Evolutionary conservation across 129 eudicot genomes (phyloP), one percentile per base, ranked within the genome.

Genomic region (Artemisia tridentata): DNA sequence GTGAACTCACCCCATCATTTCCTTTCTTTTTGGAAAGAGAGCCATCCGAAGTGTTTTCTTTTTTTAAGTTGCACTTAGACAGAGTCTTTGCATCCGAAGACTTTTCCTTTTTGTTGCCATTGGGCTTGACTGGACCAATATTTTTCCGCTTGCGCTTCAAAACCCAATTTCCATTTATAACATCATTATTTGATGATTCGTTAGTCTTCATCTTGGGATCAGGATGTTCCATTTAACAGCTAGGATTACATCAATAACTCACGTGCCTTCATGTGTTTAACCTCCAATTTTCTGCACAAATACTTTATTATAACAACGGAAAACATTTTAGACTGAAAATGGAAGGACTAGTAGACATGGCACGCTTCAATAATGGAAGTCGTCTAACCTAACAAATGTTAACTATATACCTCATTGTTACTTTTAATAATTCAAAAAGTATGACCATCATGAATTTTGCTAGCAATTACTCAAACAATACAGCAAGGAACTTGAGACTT

Each of bases 81-180:
- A 75, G 74, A 48, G 82, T 65, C 60, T 71, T 77, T 61, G 82
- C 69, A 19, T 69, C 45, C 45, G 45, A 80, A 49, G 85, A 75
- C 21, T 85, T 93, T 56, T 52, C 76, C 16, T 74, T 68, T 65
- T 81, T 80, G 68, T 70, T 78, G 68, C 76, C 83, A 29, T 48
- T 77, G 54, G 88, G 80, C 66, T 75, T 78, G 63, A 78, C 88
- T 46, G 81, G 67, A 65, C 90, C 83, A 72, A 69, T 75, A 72
- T 80, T 87, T 83, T 88, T 72, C 38, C 95, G 83, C 72, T 89
- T 93, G 23, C 96, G 88, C 75, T 93, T 93, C 73, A 87, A 68
- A 29, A 84, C 84, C 98, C 98, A 93, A 69, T 89, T 81, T 76
- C 90, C 78, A 65, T 80, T 85, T 56, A 93, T 74, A 70, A 87